These are phyloP conservation scores for Cryphonectria japonica DNA, from an alignment of 2,329 filamentous ascomycete species.

Conservation along the genomic window DNA sequence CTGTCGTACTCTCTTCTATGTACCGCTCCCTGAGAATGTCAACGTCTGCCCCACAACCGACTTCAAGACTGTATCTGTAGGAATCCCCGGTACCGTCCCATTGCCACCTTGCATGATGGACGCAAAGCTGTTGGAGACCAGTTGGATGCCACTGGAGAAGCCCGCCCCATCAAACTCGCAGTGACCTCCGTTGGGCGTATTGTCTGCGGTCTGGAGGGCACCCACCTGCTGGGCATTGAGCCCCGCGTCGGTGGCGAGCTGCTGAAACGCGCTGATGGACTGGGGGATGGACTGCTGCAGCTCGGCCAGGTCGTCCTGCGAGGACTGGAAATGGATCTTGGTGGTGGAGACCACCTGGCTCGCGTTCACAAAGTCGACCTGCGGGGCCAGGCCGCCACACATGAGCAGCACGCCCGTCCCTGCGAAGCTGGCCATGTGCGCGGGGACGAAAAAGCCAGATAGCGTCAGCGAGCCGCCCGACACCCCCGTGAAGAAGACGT, in stretches of 20 bases:
- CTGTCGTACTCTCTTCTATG: constrained; percentile 3
- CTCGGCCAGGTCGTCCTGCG: constrained; percentile 51
- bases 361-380: constrained; percentile 52
- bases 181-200: constrained; percentile 58
- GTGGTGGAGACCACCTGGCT: constrained; percentile 47
- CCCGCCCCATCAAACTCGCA: constrained; percentile 60
- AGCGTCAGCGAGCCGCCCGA: constrained; percentile 58
- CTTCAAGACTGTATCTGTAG: constrained; percentile 52
- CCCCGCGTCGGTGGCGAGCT: constrained; percentile 48
- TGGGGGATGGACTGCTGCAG: constrained; percentile 56
- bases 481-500: constrained; percentile 62
- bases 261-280: constrained; percentile 55
- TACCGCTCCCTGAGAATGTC: constrained; percentile 38
- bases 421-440: constrained; percentile 54
- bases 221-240: constrained; percentile 50
- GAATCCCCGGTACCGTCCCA: constrained; percentile 53
- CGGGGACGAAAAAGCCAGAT: constrained; percentile 61
- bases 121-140: constrained; percentile 57
- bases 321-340: constrained; percentile 61
- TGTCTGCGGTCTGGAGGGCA: constrained; percentile 59
- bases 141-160: constrained; percentile 60
- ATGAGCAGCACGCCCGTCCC: constrained; percentile 58
- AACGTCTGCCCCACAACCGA: constrained; percentile 53
- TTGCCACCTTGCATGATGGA: constrained; percentile 57
- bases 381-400: constrained; percentile 58